Evolutionary conservation across 805 yeast genomes (phyloP), one percentile per base, ranked within the genome.

Genomic region (Metschnikowia aberdeeniae): DNA sequence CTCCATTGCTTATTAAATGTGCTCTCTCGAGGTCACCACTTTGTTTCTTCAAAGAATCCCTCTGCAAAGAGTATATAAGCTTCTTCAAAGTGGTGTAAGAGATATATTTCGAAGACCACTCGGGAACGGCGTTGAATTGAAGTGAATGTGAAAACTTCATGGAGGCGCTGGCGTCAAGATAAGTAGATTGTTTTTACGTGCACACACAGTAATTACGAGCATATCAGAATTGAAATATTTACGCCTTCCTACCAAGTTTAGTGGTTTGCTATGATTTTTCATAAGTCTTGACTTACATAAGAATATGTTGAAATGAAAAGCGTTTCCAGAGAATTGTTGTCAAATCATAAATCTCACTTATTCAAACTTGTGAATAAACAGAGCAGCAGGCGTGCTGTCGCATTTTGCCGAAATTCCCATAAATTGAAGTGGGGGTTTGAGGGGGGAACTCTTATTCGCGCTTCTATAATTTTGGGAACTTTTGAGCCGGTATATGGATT

Each of bases 51-150:
- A 68, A 55, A 20, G 61, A 60, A 34, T 86, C 89, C 57, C 90
- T 75, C 60, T 93, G 97, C 38, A 92, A 72, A 13, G 82, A 73
- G 63, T 90, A 92, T 26, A 90, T 86, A 34, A 86, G 75, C 67
- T 87, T 88, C 64, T 93, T 92, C 47, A 93, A 72, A 32, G 86
- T 82, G 1, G 96, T 86, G 65, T 92, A 92, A 44, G 95, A 90
- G 45, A 92, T 83, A 65, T 92, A 92, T 62, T 86, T 81, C 24
- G 95, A 82, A 10, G 96, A 80, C 99, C 99, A 92, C 64, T 93
- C 98, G 1, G 99, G 97, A 4, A 93, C 98, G 20, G 98, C 96
- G 65, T 92, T 92, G 68, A 92, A 90, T 75, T 92, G 97, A 52
- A 92, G 70, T 5, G 97, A 87, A 61, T 90, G 96, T 22, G 96